Evolutionary conservation across 345 rosid genomes (phyloP).

Genomic region (Lepidium didymum): DNA sequence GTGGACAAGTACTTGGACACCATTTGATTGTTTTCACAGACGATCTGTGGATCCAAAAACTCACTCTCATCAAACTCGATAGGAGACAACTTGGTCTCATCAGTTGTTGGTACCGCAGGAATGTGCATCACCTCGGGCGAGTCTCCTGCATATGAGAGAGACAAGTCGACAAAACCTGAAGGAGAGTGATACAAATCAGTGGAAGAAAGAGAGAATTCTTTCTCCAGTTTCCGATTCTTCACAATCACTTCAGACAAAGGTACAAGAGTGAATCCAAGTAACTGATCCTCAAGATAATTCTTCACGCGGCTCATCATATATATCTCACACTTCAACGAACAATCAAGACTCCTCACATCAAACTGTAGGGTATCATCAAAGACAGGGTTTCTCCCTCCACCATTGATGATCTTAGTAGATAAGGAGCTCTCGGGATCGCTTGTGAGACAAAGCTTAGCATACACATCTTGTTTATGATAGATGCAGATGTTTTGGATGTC

Average conservation of each 20-base stretch:
- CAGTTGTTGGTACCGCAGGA: conserved; percentile 23
- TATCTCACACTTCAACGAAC: conserved; percentile 86
- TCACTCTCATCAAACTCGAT: conserved; percentile 64
- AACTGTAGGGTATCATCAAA: conserved; percentile 68
- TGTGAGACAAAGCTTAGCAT: conserved; percentile 89
- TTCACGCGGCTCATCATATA: conserved; percentile 97
- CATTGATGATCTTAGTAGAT: conserved; percentile 89
- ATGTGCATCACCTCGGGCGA: conserved; percentile 79
- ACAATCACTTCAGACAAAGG: conserved; percentile 80
- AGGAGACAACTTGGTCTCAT: conserved; percentile 36
- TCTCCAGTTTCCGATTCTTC: conserved; percentile 63
- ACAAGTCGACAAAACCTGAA: conserved; percentile 79
- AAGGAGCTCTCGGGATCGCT: conserved; percentile 58
- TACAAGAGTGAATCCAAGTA: conserved; percentile 81
- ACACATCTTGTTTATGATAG: conserved; percentile 98
- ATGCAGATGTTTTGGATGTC: conserved; percentile 98
- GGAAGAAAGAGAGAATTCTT: conserved; percentile 92
- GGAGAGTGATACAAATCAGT: conserved; percentile 92
- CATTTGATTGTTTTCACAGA: conserved; percentile 87
- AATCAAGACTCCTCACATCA: conserved; percentile 54
- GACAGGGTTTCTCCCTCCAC: conserved; percentile 96
- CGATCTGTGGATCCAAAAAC: conserved; percentile 85
- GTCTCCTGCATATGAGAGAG: conserved; percentile 64
- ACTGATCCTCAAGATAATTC: conserved; percentile 96
- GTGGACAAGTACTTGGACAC: conserved; percentile 77